Percentiles rank a stretch among this genome's conserved stretches.
These are phyloP conservation scores for sorghum (Sorghum bicolor) DNA, from an alignment of 176 grass and related monocot genomes.

Conservation along the genomic window DNA sequence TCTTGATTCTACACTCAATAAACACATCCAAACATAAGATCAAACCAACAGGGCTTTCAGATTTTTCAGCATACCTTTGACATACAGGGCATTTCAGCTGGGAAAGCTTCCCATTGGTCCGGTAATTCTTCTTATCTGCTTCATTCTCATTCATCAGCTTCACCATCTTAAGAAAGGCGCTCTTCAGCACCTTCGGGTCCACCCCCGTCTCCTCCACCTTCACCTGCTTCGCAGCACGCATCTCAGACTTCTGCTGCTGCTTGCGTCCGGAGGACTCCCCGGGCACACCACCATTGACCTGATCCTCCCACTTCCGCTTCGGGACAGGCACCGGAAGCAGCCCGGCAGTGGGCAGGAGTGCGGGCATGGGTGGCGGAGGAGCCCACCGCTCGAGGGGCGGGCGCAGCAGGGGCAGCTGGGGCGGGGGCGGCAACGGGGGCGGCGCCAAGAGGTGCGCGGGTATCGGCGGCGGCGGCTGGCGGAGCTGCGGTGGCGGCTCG, in stretches of 20 bases:
- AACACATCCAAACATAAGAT: conserved; percentile 3
- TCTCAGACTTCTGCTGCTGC: conserved; percentile 20
- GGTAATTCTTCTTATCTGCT: conserved; percentile 64
- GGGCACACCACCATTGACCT: conserved; percentile 24
- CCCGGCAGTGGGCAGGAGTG: neutral
- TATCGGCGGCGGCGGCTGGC: conserved; percentile 25
- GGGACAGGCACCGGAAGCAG: conserved; percentile 7
- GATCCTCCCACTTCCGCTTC: conserved; percentile 52
- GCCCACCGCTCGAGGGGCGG: conserved; percentile 19
- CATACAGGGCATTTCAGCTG: conserved; percentile 69
- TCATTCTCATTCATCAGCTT: conserved; percentile 66
- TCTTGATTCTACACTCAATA: neutral
- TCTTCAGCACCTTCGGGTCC: conserved; percentile 53
- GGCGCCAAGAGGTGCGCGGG: conserved; percentile 9
- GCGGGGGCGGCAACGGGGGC: neutral
- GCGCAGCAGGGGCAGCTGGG: neutral
- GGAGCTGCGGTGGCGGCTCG: conserved; percentile 53
- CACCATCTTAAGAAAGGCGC: conserved; percentile 78
- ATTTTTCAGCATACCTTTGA: conserved; percentile 54
- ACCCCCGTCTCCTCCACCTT: conserved; percentile 40
- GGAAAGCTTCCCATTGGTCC: conserved; percentile 59
- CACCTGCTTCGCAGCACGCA: conserved; percentile 34
- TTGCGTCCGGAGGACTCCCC: conserved; percentile 24
- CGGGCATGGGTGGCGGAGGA: neutral
- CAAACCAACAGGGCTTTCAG: neutral